Conservation (phyloP, 1,284 basidiomycete genomes). For the Sphaerobolus stellatus region DNA sequence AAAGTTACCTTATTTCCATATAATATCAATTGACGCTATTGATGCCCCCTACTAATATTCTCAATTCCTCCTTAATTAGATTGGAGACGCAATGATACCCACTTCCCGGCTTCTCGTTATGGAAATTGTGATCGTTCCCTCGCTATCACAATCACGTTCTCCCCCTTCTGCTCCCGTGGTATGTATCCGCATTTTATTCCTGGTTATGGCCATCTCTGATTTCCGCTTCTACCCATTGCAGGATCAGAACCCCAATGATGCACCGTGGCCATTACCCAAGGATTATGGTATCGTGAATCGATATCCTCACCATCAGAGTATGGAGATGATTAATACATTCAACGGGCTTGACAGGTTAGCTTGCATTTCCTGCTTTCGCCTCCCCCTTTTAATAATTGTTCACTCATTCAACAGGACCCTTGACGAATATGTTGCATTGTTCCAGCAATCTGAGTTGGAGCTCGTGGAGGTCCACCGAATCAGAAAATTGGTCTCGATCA, state of each 20-base stretch:
- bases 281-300: slow-evolving; percentile 9
- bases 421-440: slow-evolving; percentile 1
- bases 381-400: not conserved
- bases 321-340: slow-evolving; percentile 6
- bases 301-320: slow-evolving; percentile 5
- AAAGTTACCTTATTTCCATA: not conserved
- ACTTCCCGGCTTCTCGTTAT: slow-evolving; percentile 5
- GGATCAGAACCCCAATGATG: not conserved
- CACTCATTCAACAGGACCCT: not conserved
- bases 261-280: slow-evolving; percentile 7
- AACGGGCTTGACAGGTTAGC: slow-evolving; percentile 3
- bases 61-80: not conserved
- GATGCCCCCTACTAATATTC: not conserved
- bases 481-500: slow-evolving; percentile 5
- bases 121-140: slow-evolving; percentile 1
- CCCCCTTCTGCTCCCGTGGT: not conserved
- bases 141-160: not conserved
- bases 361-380: not conserved
- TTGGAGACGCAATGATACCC: slow-evolving; percentile 7
- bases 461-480: slow-evolving; percentile 7
- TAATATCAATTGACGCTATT: not conserved
- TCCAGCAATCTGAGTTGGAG: not conserved
- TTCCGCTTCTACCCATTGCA: not conserved
- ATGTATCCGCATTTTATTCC: not conserved
- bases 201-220: not conserved